Evolutionary conservation across 805 yeast species (phyloP), one percentile per base, ranked within the genome.

Genomic region (Maudiozyma barnettii): DNA sequence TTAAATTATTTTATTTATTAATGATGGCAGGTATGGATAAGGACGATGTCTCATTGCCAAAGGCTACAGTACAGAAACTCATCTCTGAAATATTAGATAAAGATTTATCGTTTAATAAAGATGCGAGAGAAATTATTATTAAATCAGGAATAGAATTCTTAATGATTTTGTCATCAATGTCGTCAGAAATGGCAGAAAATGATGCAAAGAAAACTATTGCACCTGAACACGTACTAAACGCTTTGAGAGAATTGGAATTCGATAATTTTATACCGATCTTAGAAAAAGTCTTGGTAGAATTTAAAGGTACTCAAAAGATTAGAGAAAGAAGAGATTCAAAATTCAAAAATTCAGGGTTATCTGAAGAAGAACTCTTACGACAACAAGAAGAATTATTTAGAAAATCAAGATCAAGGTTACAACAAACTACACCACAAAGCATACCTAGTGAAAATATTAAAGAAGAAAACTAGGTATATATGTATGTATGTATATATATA

Each of bases 121-220:
- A 93, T 54, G 95, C 97, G 2, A 74, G 97, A 49, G 98, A 91
- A 59, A 93, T 95, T 40, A 77, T 93, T 41, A 91, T 95, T 40
- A 97, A 93, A 62, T 91, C 96, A 65, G 89, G 97, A 58, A 88
- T 93, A 47, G 96, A 89, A 67, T 91, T 93, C 64, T 83, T 93
- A 50, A 91, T 93, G 95, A 87, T 91, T 49, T 71, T 91, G 39
- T 84, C 96, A 10, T 87, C 95, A 2, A 95, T 89, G 67, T 83
- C 91, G 47, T 90, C 91, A 58, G 98, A 93, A 52, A 89, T 93
- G 54, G 98, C 98, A 1, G 98, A 93, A 57, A 84, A 84, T 57
- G 99, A 93, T 63, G 81, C 95, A 46, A 93, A 93, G 66, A 93
- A 93, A 67, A 93, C 99, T 2, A 93, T 93, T 40, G 95, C 96